phyloP scores from a whole-genome alignment of 306 rosid genomes.

The Quercus parvula region DNA sequence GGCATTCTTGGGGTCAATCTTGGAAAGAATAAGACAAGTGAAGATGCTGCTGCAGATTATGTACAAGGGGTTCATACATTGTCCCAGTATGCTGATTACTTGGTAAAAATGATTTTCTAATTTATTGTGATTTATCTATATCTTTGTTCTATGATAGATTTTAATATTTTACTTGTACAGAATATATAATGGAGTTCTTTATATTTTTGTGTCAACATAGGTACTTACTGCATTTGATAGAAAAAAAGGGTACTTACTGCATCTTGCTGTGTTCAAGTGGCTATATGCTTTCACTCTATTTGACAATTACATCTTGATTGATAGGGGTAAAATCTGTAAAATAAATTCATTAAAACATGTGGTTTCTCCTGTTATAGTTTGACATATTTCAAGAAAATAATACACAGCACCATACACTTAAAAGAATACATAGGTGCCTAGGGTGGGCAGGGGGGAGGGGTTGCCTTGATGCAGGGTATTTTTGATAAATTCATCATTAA shows the following conservation, averaged over 20 bases:
- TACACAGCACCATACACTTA: no score
- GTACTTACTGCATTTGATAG: background rate
- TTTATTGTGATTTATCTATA: background rate
- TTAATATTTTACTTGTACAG: background rate
- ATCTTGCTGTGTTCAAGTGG: background rate
- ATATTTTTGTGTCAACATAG: background rate
- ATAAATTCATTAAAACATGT: background rate
- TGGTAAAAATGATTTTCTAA: slow-evolving; percentile 50
- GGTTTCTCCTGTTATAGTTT: background rate
- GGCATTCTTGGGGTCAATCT: slow-evolving; percentile 98
- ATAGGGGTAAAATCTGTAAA: background rate
- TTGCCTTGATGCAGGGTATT: no score
- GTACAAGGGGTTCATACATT: slow-evolving; percentile 97
- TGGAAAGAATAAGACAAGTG: slow-evolving; percentile 94
- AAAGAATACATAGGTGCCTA: no score
- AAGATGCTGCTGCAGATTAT: slow-evolving; percentile 94
- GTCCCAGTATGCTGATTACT: slow-evolving; percentile 95
- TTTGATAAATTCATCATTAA: background rate
- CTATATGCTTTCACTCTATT: background rate
- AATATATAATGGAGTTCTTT: background rate
- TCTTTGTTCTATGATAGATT: background rate
- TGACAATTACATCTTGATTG: background rate
- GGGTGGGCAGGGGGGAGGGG: no score
- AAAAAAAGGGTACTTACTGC: no score
- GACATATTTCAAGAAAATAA: background rate